These are phyloP conservation scores for Ilyonectria destructans DNA, from an alignment of 2,329 filamentous ascomycete genomes.

Conservation along the genomic window DNA sequence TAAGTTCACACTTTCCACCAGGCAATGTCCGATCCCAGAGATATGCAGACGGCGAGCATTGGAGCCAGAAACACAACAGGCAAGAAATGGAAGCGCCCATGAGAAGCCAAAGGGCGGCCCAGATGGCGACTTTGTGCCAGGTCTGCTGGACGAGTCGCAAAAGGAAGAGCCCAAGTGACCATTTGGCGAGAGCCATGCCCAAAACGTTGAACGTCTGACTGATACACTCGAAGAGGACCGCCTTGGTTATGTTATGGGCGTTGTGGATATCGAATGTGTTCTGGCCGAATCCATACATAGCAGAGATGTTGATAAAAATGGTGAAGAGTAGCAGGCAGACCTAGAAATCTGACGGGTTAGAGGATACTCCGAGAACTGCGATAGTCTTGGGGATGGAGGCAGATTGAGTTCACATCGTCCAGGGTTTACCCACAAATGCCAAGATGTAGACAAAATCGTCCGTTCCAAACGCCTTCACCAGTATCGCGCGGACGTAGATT, in stretches of 20 bases:
- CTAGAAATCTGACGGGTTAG: no score
- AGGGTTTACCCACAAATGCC: constrained; percentile 17
- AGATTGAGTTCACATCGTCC: no score
- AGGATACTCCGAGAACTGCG: no score
- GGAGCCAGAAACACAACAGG: constrained; percentile 20
- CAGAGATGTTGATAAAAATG: no score
- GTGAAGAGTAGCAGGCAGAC: no score
- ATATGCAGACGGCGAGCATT: constrained; percentile 29
- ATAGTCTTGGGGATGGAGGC: no score
- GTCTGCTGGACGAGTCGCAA: constrained; percentile 51
- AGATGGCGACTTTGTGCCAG: constrained; percentile 54
- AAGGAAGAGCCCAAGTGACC: constrained; percentile 56
- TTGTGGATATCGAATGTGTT: constrained; percentile 35
- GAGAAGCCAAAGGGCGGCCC: constrained; percentile 44
- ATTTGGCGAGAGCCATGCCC: constrained; percentile 56
- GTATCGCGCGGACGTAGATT: constrained; percentile 53
- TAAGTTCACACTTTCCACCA: constrained; percentile 24
- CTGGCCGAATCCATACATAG: no score
- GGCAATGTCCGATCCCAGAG: constrained; percentile 26
- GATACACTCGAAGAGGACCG: constrained; percentile 50
- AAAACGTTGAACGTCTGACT: constrained; percentile 54
- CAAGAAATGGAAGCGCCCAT: constrained; percentile 15
- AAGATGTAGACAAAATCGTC: constrained; percentile 52
- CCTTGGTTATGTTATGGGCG: constrained; percentile 35
- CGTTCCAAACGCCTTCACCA: constrained; percentile 46